Percentiles rank a stretch among this genome's conserved stretches.
Conservation (phyloP, 2,329 filamentous ascomycete genomes). For the Nakataea oryzae region DNA sequence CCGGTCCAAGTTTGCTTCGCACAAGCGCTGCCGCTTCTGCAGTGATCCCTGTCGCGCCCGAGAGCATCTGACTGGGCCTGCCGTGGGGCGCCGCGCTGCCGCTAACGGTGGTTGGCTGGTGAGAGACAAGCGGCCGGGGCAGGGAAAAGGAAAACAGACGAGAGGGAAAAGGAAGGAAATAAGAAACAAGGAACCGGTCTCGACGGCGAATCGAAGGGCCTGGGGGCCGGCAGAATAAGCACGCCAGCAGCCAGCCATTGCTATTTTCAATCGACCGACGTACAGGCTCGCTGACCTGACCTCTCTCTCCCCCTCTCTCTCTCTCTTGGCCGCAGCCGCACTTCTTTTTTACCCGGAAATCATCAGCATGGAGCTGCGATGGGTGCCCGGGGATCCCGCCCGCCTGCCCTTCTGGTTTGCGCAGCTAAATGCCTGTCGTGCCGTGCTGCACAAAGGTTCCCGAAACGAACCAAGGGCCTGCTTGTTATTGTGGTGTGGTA, state of each 20-base stretch:
- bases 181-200: neutral
- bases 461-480: neutral
- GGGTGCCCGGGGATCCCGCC: neutral
- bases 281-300: too few species aligned
- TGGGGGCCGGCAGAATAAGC: neutral
- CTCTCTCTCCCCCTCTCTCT: too few species aligned
- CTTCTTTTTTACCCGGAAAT: neutral
- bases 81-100: neutral
- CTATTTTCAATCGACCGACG: neutral
- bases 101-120: neutral
- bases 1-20: too few species aligned
- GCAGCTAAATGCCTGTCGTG: neutral
- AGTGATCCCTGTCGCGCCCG: neutral
- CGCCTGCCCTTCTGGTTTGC: neutral
- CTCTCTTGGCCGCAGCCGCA: too few species aligned
- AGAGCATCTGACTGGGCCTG: neutral
- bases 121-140: neutral
- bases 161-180: neutral
- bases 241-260: neutral
- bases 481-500: neutral
- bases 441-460: neutral
- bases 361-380: too few species aligned
- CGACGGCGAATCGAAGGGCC: neutral
- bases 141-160: too few species aligned
- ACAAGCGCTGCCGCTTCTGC: neutral